Conservation (phyloP, 2,329 filamentous ascomycete genomes). For the Fusarium brevicatenulatum region DNA sequence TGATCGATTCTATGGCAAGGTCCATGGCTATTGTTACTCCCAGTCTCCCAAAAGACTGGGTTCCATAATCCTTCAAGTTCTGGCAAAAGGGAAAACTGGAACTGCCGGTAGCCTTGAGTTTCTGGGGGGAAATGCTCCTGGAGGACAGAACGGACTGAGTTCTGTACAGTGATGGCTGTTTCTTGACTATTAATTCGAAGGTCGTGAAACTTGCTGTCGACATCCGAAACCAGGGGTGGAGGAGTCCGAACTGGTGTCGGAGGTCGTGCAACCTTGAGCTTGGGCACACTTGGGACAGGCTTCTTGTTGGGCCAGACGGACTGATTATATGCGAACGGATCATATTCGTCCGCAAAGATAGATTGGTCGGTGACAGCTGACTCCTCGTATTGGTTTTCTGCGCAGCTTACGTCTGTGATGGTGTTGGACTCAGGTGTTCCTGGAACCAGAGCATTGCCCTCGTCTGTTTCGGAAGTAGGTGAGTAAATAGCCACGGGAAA, state of each 20-base stretch:
- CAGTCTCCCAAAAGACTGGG: constrained; percentile 58
- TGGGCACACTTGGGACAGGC: constrained; percentile 27
- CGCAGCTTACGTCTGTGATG: constrained; percentile 6
- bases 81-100: constrained; percentile 58
- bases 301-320: constrained; percentile 42
- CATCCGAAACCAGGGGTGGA: constrained; percentile 46
- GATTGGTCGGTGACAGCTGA: constrained; percentile 18
- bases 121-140: constrained; percentile 61
- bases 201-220: constrained; percentile 57
- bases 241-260: constrained; percentile 59
- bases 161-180: constrained; percentile 65
- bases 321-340: constrained; percentile 56
- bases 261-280: constrained; percentile 47
- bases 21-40: constrained; percentile 43
- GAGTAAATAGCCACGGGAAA: constrained; percentile 44
- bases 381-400: constrained; percentile 27
- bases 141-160: constrained; percentile 65
- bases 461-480: constrained; percentile 36
- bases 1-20: constrained; percentile 61
- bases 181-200: constrained; percentile 54
- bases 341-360: constrained; percentile 53
- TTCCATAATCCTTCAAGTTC: constrained; percentile 64
- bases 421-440: constrained; percentile 42
- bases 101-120: constrained; percentile 58
- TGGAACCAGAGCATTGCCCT: constrained; percentile 34